These are phyloP conservation scores for Trametes sp. DNA, from an alignment of 1,284 basidiomycete species.

Conservation along the genomic window DNA sequence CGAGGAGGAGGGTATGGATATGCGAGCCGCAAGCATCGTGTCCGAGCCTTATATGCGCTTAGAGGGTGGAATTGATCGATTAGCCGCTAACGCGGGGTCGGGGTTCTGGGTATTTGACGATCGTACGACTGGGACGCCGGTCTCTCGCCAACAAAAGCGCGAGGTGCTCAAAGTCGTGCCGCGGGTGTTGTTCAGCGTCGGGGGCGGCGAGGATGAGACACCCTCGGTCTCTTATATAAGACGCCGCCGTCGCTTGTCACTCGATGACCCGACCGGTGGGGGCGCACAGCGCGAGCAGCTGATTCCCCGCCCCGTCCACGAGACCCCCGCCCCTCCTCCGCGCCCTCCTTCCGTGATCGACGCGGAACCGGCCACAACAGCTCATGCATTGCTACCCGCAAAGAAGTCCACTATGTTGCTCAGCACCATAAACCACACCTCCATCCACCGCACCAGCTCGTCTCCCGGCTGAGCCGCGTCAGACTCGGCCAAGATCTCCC, in stretches of 20 bases:
- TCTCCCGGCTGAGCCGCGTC: constrained; percentile 38
- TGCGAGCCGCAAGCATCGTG: constrained; percentile 47
- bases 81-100: constrained; percentile 30
- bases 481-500: constrained; percentile 68
- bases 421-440: constrained; percentile 79
- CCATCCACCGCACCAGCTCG: constrained; percentile 59
- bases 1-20: constrained; percentile 47
- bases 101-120: constrained; percentile 28
- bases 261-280: constrained; percentile 22
- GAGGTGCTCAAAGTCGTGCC: constrained; percentile 22
- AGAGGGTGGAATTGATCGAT: constrained; percentile 36
- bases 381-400: constrained; percentile 16
- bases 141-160: constrained; percentile 15
- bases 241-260: constrained; percentile 21
- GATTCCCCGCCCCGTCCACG: constrained; percentile 23
- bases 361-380: background rate
- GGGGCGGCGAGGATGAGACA: constrained; percentile 19
- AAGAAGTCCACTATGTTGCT: constrained; percentile 61
- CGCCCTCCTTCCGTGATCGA: background rate
- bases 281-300: constrained; percentile 19
- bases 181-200: constrained; percentile 26
- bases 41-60: constrained; percentile 39
- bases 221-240: constrained; percentile 26
- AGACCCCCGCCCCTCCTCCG: constrained; percentile 12
- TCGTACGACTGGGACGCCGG: constrained; percentile 35